Evolutionary conservation across 495 filamentous ascomycete species (phyloP).

Genomic region (Aspergillus conjunctus): DNA sequence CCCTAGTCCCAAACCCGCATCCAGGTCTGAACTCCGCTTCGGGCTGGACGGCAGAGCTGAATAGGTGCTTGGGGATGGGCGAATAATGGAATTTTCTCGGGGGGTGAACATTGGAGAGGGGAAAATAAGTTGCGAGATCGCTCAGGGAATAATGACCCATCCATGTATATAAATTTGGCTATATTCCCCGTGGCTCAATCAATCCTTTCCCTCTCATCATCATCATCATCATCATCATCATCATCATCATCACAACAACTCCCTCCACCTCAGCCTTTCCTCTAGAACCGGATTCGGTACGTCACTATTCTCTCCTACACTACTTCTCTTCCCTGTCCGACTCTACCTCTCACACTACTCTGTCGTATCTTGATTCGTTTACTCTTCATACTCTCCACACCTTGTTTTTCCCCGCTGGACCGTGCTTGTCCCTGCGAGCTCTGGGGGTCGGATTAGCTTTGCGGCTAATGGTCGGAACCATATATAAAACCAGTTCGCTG

Average conservation of each 20-base stretch:
- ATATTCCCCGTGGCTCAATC: conserved; percentile 17
- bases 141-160: conserved; percentile 1
- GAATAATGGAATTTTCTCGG: not conserved
- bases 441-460: conserved; percentile 1
- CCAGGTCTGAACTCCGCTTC: not conserved
- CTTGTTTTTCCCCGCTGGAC: conserved; percentile 4
- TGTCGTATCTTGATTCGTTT: not conserved
- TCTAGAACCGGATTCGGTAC: conserved; percentile 21
- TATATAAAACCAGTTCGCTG: conserved; percentile 27
- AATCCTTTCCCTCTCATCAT: conserved; percentile 16
- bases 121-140: conserved; percentile 10
- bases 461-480: not conserved
- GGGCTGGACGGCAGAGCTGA: not conserved
- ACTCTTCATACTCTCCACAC: conserved; percentile 11
- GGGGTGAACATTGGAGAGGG: not conserved
- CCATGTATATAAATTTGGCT: conserved; percentile 23
- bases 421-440: conserved; percentile 1
- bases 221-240: conserved; percentile 16
- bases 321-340: not conserved
- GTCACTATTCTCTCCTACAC: not conserved
- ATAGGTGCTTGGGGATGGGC: not conserved
- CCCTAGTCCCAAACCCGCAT: not conserved
- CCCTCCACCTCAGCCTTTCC: not conserved
- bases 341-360: not conserved
- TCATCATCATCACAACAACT: conserved; percentile 14